Percentiles rank a stretch among this genome's conserved stretches.
Evolutionary conservation across 208 protist species (phyloP).

Genomic region (Strigomonas culicis): DNA sequence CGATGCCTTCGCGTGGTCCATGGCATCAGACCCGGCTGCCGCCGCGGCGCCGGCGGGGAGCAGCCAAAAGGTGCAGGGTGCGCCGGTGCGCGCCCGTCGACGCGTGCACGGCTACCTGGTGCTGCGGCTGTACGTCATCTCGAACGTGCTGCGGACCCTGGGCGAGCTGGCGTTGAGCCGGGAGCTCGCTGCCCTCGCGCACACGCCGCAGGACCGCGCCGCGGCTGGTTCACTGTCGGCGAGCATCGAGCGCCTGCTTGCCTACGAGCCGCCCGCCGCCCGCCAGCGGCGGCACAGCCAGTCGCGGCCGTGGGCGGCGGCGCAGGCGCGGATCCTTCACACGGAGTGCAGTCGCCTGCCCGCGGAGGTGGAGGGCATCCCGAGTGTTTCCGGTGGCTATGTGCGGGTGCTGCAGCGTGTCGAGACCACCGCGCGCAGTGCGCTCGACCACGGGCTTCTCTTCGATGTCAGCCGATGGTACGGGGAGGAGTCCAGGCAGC

Average conservation of each 20-base stretch:
- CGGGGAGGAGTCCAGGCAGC: background rate
- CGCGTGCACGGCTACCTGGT: slow-evolving; percentile 57
- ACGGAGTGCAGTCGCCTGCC: slow-evolving; percentile 27
- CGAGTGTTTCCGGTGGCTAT: slow-evolving; percentile 17
- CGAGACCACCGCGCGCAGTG: slow-evolving; percentile 44
- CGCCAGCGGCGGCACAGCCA: background rate
- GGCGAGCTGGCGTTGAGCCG: slow-evolving; percentile 17
- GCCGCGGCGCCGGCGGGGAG: too few relatives aligned
- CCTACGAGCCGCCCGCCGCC: slow-evolving; percentile 1
- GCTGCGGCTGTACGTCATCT: slow-evolving; percentile 61
- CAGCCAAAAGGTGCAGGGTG: background rate
- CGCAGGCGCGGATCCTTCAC: slow-evolving; percentile 21
- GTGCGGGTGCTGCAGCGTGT: slow-evolving; percentile 35
- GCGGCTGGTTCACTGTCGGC: background rate
- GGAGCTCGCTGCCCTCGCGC: background rate
- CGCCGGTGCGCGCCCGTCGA: background rate
- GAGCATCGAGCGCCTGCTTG: background rate
- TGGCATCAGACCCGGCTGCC: too few relatives aligned
- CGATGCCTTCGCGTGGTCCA: background rate
- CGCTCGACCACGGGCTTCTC: slow-evolving; percentile 34
- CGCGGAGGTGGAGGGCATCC: slow-evolving; percentile 42
- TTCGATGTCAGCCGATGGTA: slow-evolving; percentile 30
- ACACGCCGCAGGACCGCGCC: background rate
- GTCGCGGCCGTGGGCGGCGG: slow-evolving; percentile 29
- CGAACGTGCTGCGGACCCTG: slow-evolving; percentile 60